A percentile compares a stretch with the other conserved stretches of the same genome.
Evolutionary conservation across 2,329 filamentous ascomycete species (phyloP).

Genomic region (Phialophora macrospora): DNA sequence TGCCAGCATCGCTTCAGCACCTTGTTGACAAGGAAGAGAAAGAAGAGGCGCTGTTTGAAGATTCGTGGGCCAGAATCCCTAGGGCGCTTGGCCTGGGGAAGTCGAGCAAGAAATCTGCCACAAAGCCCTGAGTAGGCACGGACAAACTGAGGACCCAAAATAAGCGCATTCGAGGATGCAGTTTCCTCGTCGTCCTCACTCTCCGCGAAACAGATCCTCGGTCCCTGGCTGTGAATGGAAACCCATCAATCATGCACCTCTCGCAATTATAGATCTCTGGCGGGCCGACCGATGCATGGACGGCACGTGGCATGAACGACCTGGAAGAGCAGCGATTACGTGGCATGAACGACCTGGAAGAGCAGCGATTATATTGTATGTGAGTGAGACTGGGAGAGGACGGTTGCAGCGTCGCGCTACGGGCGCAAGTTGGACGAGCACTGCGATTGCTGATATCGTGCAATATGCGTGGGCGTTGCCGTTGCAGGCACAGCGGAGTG

Average conservation of each 20-base stretch:
- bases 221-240: not conserved
- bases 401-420: not conserved
- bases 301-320: not conserved
- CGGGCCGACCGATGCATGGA: not conserved
- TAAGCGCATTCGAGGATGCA: not conserved
- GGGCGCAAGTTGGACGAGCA: not conserved
- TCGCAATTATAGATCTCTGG: not conserved
- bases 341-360: not conserved
- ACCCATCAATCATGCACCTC: not conserved
- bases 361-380: not conserved
- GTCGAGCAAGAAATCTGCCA: not conserved
- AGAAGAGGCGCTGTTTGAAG: not conserved
- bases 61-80: constrained; percentile 4
- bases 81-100: not conserved
- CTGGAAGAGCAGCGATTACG: not conserved
- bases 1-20: constrained; percentile 12
- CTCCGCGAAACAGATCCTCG: not conserved
- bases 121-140: not conserved
- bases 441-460: not conserved
- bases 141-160: not conserved
- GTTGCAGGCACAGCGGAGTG: not conserved
- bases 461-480: not conserved
- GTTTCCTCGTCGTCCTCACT: not conserved
- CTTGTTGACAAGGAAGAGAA: constrained; percentile 12
- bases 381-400: not conserved